Percentiles rank a stretch among this genome's conserved stretches.
These are phyloP conservation scores for Bryum argenteum DNA, from an alignment of 225 moss, liverwort and hornwort species.

Conservation along the genomic window DNA sequence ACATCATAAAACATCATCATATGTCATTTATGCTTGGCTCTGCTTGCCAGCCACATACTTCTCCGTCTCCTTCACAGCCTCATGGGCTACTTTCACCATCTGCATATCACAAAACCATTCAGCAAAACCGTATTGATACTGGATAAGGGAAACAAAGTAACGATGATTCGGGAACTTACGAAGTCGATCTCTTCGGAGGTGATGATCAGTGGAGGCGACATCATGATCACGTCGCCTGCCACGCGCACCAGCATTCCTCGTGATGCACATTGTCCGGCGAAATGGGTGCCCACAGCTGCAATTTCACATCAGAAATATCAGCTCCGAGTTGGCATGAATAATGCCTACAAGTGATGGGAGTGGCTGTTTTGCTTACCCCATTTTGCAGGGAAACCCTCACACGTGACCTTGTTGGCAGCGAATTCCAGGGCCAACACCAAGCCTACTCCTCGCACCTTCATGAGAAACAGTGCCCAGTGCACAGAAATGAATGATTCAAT, in stretches of 20 bases:
- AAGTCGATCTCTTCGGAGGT: conserved; percentile 61
- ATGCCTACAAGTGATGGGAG: background rate
- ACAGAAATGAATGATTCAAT: background rate
- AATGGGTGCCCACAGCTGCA: conserved; percentile 74
- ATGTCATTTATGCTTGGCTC: conserved; percentile 26
- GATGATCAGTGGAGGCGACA: conserved; percentile 81
- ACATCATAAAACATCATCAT: conserved; percentile 16
- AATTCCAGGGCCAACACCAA: conserved; percentile 87
- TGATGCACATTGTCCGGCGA: conserved; percentile 73
- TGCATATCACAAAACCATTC: conserved; percentile 9
- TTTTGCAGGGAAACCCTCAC: conserved; percentile 69
- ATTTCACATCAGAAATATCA: conserved; percentile 1
- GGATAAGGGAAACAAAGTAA: background rate
- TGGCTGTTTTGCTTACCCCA: conserved; percentile 63
- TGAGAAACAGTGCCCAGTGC: background rate
- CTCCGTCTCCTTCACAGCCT: conserved; percentile 69
- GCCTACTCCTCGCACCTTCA: conserved; percentile 84
- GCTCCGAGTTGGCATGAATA: background rate
- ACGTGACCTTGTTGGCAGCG: conserved; percentile 74
- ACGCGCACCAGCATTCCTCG: conserved; percentile 88
- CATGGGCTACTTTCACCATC: conserved; percentile 57
- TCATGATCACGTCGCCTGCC: conserved; percentile 89
- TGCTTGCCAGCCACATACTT: conserved; percentile 57
- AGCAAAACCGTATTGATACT: background rate
- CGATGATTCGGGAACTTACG: conserved; percentile 41